phyloP scores from a whole-genome alignment of 2,329 filamentous ascomycete species.

The Dothiorella sarmentorum region DNA sequence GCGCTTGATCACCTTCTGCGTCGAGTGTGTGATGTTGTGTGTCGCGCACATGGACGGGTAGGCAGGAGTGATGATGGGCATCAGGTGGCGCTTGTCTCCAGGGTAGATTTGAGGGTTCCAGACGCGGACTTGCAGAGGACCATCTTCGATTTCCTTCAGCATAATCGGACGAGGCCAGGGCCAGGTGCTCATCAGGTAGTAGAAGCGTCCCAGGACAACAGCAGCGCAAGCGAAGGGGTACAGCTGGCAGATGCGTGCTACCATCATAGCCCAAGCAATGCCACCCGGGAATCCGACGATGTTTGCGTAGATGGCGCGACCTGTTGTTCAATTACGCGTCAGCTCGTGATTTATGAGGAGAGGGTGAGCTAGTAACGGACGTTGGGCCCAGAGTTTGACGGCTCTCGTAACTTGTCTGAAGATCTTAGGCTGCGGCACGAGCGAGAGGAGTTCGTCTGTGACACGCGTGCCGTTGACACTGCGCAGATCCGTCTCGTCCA shows the following conservation, averaged over 20 bases:
- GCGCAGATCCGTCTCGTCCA: slow-evolving; percentile 82
- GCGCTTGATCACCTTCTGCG: slow-evolving; percentile 75
- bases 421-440: slow-evolving; percentile 85
- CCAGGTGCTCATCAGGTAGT: slow-evolving; percentile 86
- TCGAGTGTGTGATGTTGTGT: slow-evolving; percentile 86
- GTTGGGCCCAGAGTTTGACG: slow-evolving; percentile 94
- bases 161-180: slow-evolving; percentile 91
- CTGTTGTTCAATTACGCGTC: slow-evolving; percentile 14
- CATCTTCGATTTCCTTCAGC: slow-evolving; percentile 81
- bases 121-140: slow-evolving; percentile 74
- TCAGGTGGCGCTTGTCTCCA: slow-evolving; percentile 79
- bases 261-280: slow-evolving; percentile 97
- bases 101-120: slow-evolving; percentile 93
- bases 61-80: slow-evolving; percentile 97
- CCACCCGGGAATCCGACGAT: slow-evolving; percentile 95
- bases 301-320: slow-evolving; percentile 79
- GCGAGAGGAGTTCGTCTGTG: slow-evolving; percentile 82
- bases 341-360: slow-evolving; percentile 23
- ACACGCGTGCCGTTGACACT: slow-evolving; percentile 93
- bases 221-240: slow-evolving; percentile 90
- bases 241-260: slow-evolving; percentile 90
- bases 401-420: slow-evolving; percentile 87
- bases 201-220: slow-evolving; percentile 90
- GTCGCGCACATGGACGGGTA: slow-evolving; percentile 98
- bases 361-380: slow-evolving; percentile 31